phyloP scores from a whole-genome alignment of 106 monocot genomes.

The Allium fistulosum region DNA sequence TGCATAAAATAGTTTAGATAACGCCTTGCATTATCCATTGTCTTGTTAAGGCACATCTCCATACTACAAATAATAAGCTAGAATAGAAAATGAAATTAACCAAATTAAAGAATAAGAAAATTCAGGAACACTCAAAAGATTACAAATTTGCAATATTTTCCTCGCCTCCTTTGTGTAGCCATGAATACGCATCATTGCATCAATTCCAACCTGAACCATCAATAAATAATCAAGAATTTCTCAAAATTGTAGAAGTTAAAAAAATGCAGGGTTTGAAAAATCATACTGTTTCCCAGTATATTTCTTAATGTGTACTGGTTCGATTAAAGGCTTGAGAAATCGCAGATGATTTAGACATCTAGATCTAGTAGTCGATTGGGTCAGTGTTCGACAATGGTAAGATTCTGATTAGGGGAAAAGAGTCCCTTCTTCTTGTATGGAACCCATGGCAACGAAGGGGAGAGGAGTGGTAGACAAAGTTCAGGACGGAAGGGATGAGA shows the following conservation, averaged over 20 bases:
- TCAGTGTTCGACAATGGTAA: no score
- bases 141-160: background rate
- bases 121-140: background rate
- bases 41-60: constrained; percentile 53
- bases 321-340: constrained; percentile 68
- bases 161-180: constrained; percentile 95
- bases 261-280: background rate
- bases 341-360: constrained; percentile 76
- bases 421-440: no score
- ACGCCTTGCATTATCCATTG: constrained; percentile 26
- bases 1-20: constrained; percentile 87
- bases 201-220: constrained; percentile 69
- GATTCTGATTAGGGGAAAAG: no score
- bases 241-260: background rate
- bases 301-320: constrained; percentile 76
- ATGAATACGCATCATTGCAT: constrained; percentile 95
- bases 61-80: constrained; percentile 95
- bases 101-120: no score
- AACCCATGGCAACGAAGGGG: no score
- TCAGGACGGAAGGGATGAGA: no score
- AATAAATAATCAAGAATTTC: background rate
- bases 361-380: no score
- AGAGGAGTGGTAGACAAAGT: no score
- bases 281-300: constrained; percentile 60
- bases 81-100: background rate